A percentile compares a stretch with the other conserved stretches of the same genome.
Conservation (phyloP, 305 asterid species). For the Nicotiana rustica region DNA sequence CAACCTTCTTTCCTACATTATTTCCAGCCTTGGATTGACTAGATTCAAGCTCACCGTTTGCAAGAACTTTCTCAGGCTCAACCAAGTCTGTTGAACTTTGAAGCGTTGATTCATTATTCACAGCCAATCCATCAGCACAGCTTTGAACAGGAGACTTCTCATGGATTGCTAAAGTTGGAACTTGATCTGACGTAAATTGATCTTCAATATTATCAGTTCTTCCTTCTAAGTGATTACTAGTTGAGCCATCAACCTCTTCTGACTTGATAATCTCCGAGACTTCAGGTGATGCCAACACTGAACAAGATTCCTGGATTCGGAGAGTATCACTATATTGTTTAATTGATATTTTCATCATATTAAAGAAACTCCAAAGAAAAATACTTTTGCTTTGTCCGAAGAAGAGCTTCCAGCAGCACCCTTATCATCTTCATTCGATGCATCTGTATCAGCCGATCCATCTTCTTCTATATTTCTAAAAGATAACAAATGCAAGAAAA, state of each 20-base stretch:
- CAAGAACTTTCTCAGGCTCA: slow-evolving; percentile 53
- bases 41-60: slow-evolving; percentile 64
- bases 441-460: slow-evolving; percentile 61
- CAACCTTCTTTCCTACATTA: slow-evolving; percentile 52
- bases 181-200: slow-evolving; percentile 68
- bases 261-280: slow-evolving; percentile 52
- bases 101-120: slow-evolving; percentile 54
- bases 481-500: slow-evolving; percentile 37
- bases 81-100: slow-evolving; percentile 46
- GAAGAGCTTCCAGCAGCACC: slow-evolving; percentile 59
- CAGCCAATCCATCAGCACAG: slow-evolving; percentile 48
- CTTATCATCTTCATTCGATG: slow-evolving; percentile 57
- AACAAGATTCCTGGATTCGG: slow-evolving; percentile 60
- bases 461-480: slow-evolving; percentile 87
- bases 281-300: slow-evolving; percentile 55
- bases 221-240: slow-evolving; percentile 54
- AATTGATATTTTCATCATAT: slow-evolving; percentile 25
- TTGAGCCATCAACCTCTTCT: slow-evolving; percentile 51
- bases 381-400: slow-evolving; percentile 68
- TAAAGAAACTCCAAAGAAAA: slow-evolving; percentile 32
- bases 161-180: slow-evolving; percentile 74
- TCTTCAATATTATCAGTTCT: slow-evolving; percentile 53
- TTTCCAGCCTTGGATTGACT: slow-evolving; percentile 55
- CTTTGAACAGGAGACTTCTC: slow-evolving; percentile 57
- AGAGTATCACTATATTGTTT: slow-evolving; percentile 38